Base-by-base conservation (phyloP, 345 rosid species). In the Populus euphratica region DNA sequence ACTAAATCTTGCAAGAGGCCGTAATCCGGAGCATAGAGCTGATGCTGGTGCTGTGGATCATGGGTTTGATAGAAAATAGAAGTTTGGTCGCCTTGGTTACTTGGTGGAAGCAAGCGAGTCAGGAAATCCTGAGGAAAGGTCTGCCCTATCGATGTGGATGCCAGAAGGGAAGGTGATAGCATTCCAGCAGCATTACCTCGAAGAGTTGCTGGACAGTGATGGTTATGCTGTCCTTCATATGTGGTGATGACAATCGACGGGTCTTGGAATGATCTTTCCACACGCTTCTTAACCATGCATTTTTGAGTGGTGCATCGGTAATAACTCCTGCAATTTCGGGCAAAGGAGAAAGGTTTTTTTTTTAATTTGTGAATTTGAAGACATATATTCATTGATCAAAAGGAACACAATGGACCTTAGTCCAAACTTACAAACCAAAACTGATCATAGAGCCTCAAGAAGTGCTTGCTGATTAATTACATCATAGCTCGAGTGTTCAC, bases 161-260 rank as follows among this genome's bases (percentile, higher is more conserved):
- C 61, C 43, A 82, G 56, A 44, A 77, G 65, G 2, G 88, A 84
- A 3, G 85, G 69, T 9, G 89, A 56, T 52, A 84, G 84, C 80
- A 91, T 81, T 47, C 87, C 92, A 1, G 78, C 76, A 1, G 88
- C 87, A 68, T 78, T 88, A 21, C 94, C 93, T 21, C 97, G 88
- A 74, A 89, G 92, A 1, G 87, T 88, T 4, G 93, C 82, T 3
- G 98, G 98, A 41, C 84, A 80, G 0, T 86, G 95, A 61, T 94
- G 98, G 85, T 89, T 92, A 73, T 94, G 98, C 77, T 90, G 92
- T 10, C 98, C 95, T 73, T 94, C 98, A 31, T 93, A 94, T 8
- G 97, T 94, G 50, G 98, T 94, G 77, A 93, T 88, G 76, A 94
- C 97, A 35, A 85, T 84, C n/a, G 98, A 81, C 50, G 97, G 97